A percentile compares a stretch with the other conserved stretches of the same genome.
These are phyloP conservation scores for Hymenoscyphus repandus DNA, from an alignment of 2,329 filamentous ascomycete species.

Conservation along the genomic window DNA sequence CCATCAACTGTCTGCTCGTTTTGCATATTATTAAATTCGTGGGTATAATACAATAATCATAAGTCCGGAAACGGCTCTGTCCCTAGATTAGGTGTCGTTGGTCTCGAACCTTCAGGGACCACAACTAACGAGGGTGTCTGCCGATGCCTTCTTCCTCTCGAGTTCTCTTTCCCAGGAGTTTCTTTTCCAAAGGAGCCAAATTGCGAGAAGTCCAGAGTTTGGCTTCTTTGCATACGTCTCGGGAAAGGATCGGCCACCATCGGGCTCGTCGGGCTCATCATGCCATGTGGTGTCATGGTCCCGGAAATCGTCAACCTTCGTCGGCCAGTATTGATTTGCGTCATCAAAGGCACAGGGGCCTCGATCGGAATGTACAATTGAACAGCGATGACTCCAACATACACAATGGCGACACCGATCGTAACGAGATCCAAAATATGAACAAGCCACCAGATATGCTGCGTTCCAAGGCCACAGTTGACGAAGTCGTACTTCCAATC, in stretches of 20 bases:
- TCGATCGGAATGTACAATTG: not conserved
- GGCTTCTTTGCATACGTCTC: not conserved
- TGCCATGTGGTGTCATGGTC: not conserved
- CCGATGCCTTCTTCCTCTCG: slow-evolving; percentile 11
- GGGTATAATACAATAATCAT: not conserved
- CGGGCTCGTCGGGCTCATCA: not conserved
- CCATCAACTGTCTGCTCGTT: not conserved
- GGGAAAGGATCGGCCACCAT: not conserved
- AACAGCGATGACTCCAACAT: slow-evolving; percentile 8
- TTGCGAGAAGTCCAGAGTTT: slow-evolving; percentile 2
- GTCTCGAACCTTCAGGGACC: not conserved
- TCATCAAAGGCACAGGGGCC: not conserved
- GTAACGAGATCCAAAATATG: slow-evolving; percentile 60
- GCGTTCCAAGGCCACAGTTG: slow-evolving; percentile 73
- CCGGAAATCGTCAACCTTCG: slow-evolving; percentile 1
- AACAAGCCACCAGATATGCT: slow-evolving; percentile 92
- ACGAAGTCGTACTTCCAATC: slow-evolving; percentile 80
- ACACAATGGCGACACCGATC: slow-evolving; percentile 17
- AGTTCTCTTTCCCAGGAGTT: slow-evolving; percentile 7
- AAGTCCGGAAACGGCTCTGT: slow-evolving; percentile 4
- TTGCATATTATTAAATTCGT: slow-evolving; percentile 1
- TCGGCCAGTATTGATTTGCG: slow-evolving; percentile 2
- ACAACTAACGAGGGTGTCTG: not conserved
- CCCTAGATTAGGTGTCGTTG: not conserved
- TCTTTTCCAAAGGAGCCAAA: too few relatives aligned